Percentiles rank a stretch among this genome's conserved stretches.
Conservation (phyloP, 192 early-diverging fungal species). For the Tieghemiomyces parasiticus region DNA sequence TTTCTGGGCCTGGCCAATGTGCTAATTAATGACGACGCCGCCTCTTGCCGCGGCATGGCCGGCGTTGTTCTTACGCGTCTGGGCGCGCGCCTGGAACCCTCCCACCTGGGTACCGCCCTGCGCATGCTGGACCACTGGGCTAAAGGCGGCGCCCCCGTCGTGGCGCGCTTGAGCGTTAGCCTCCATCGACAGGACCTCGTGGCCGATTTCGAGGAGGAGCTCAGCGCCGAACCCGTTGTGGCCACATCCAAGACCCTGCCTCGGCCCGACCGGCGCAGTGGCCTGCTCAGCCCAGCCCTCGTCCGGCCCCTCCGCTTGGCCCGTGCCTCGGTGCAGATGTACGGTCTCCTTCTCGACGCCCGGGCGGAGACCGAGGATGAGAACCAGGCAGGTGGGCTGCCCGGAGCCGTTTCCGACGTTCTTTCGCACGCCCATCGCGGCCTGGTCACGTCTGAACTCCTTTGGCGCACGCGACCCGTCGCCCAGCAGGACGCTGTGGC, state of each 20-base stretch:
- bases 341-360: conserved; percentile 69
- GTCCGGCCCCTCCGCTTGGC: too few species aligned
- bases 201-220: too few species aligned
- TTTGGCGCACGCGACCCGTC: not conserved
- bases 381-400: too few species aligned
- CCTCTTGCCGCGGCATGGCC: conserved; percentile 83
- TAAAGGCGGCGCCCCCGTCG: too few species aligned
- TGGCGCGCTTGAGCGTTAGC: too few species aligned
- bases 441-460: not conserved
- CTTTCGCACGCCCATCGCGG: not conserved
- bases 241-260: too few species aligned
- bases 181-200: too few species aligned
- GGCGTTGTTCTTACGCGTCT: conserved; percentile 54
- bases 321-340: conserved; percentile 68
- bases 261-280: too few species aligned
- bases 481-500: conserved; percentile 10
- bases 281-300: too few species aligned
- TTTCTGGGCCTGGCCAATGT: conserved; percentile 74
- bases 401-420: too few species aligned
- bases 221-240: too few species aligned
- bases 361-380: conserved; percentile 22
- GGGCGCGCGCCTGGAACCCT: conserved; percentile 40
- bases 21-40: conserved; percentile 83
- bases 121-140: too few species aligned
- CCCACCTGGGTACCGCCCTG: conserved; percentile 32